phyloP scores from a whole-genome alignment of 352 stramenopile species.

The Globisporangium nagaii region DNA sequence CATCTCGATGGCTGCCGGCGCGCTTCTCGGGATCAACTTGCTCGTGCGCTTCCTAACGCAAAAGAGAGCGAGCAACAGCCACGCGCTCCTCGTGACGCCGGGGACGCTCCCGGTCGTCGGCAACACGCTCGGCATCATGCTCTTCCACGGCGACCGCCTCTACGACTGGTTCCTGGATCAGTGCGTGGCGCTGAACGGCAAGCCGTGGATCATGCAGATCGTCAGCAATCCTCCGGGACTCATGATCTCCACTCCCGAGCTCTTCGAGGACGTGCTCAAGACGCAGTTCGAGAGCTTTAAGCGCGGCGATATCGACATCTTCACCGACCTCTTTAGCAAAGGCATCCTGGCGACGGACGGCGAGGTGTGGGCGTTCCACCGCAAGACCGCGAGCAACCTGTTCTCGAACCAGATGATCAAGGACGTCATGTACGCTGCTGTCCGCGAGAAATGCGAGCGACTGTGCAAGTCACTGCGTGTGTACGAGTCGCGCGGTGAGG shows the following conservation, averaged over 20 bases:
- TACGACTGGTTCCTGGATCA: conserved; percentile 1
- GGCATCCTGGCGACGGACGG: conserved; percentile 65
- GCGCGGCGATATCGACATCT: conserved; percentile 36
- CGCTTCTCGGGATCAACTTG: too few species aligned
- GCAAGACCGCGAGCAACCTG: conserved; percentile 82
- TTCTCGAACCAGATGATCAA: conserved; percentile 63
- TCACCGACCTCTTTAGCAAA: conserved; percentile 38
- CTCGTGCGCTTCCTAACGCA: too few species aligned
- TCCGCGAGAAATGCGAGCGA: conserved; percentile 16
- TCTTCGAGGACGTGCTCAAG: conserved; percentile 43
- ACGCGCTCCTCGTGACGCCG: too few species aligned
- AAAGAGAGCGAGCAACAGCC: too few species aligned
- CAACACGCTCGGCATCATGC: not conserved
- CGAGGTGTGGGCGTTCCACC: conserved; percentile 49
- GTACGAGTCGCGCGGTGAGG: not conserved
- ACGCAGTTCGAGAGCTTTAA: conserved; percentile 52
- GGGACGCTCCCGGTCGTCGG: not conserved
- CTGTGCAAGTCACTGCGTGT: not conserved
- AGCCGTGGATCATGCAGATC: not conserved
- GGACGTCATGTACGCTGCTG: conserved; percentile 34
- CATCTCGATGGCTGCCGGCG: too few species aligned
- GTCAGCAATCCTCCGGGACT: not conserved
- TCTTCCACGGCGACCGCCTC: not conserved
- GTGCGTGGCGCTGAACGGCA: not conserved
- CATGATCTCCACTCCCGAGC: conserved; percentile 11